phyloP scores from a whole-genome alignment of 2,329 filamentous ascomycete genomes.

The Ophiostoma piceae region DNA sequence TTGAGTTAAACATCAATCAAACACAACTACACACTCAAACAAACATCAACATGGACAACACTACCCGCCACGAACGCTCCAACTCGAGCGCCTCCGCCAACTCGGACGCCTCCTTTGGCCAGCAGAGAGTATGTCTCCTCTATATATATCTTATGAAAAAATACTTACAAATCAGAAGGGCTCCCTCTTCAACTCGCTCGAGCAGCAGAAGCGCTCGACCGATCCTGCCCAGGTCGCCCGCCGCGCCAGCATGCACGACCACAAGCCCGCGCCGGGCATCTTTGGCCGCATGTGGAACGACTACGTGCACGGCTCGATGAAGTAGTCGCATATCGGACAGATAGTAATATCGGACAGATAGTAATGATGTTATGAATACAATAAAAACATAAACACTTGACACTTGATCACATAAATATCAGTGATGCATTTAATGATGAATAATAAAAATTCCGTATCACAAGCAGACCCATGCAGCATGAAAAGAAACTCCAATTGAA shows the following conservation, averaged over 20 bases:
- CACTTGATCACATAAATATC: no score
- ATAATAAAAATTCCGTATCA: neutral
- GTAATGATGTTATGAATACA: neutral
- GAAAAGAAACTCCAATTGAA: neutral
- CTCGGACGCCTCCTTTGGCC: neutral
- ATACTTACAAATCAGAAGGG: constrained; percentile 25
- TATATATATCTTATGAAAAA: no score
- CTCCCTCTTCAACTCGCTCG: constrained; percentile 48
- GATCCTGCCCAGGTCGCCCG: constrained; percentile 42
- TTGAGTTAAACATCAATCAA: neutral
- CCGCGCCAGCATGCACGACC: constrained; percentile 52
- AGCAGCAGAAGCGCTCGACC: constrained; percentile 46
- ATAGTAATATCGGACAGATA: neutral
- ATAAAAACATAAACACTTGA: neutral
- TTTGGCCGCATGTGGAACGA: constrained; percentile 54
- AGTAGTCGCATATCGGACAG: neutral
- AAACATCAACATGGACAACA: constrained; percentile 25
- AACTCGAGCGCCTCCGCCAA: constrained; percentile 28
- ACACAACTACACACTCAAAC: neutral
- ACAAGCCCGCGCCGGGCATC: constrained; percentile 46
- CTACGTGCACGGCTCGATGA: constrained; percentile 36
- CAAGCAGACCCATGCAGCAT: neutral
- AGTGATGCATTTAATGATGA: no score
- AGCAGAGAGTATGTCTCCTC: constrained; percentile 12
- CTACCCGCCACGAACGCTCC: constrained; percentile 28